Evolutionary conservation across 495 filamentous ascomycete genomes (phyloP).

Genomic region (Penicillium cinerascens): DNA sequence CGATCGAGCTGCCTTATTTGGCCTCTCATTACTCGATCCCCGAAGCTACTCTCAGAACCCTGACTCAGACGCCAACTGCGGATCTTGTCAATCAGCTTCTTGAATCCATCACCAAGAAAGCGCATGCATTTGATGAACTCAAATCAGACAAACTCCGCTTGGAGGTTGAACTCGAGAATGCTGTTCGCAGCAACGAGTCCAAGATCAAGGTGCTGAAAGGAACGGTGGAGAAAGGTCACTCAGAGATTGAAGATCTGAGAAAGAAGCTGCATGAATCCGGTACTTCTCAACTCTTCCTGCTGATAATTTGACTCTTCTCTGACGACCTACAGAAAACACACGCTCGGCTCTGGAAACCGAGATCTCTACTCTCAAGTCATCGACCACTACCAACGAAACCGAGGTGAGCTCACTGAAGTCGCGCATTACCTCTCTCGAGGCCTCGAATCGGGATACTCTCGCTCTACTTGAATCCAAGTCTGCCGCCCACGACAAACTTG

Average conservation of each 20-base stretch:
- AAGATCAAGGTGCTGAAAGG: slow-evolving; percentile 75
- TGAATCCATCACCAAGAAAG: slow-evolving; percentile 63
- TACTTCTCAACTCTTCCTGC: slow-evolving; percentile 30
- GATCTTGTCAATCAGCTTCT: slow-evolving; percentile 73
- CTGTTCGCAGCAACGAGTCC: slow-evolving; percentile 73
- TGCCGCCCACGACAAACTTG: slow-evolving; percentile 76
- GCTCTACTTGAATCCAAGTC: slow-evolving; percentile 86
- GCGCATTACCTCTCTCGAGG: slow-evolving; percentile 80
- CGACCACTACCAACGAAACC: slow-evolving; percentile 68
- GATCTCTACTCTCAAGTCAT: slow-evolving; percentile 72
- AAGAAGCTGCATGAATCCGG: slow-evolving; percentile 79
- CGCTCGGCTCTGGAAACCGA: slow-evolving; percentile 72
- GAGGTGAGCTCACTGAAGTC: slow-evolving; percentile 72
- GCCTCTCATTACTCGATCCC: slow-evolving; percentile 71
- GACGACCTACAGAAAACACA: slow-evolving; percentile 51
- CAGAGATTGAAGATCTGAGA: slow-evolving; percentile 72
- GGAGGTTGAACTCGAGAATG: slow-evolving; percentile 91
- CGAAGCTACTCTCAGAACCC: slow-evolving; percentile 59
- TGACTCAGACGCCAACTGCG: slow-evolving; percentile 68
- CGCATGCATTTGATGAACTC: slow-evolving; percentile 73
- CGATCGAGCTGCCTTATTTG: slow-evolving; percentile 71
- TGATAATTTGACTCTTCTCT: slow-evolving; percentile 10
- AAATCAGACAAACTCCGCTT: slow-evolving; percentile 78
- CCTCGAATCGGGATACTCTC: slow-evolving; percentile 84
- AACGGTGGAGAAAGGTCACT: slow-evolving; percentile 74